These are phyloP conservation scores for Neoarthrinium moseri DNA, from an alignment of 2,329 filamentous ascomycete genomes.

Conservation along the genomic window DNA sequence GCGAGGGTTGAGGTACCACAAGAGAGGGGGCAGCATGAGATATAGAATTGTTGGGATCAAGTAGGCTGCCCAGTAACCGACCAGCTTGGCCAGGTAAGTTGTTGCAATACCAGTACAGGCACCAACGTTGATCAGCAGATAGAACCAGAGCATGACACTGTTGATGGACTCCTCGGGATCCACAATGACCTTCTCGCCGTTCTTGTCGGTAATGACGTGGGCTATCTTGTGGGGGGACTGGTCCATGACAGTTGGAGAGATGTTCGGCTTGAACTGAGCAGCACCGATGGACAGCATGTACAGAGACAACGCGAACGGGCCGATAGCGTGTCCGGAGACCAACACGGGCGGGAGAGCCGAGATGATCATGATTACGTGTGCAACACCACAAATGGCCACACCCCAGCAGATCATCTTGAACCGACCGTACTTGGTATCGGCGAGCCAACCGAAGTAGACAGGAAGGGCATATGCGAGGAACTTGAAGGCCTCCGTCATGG, in stretches of 20 bases:
- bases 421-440: slow-evolving; percentile 40
- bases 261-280: slow-evolving; percentile 69
- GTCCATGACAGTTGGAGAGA: slow-evolving; percentile 68
- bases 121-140: slow-evolving; percentile 53
- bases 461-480: slow-evolving; percentile 48
- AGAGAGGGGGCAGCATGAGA: slow-evolving; percentile 55
- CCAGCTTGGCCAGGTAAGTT: slow-evolving; percentile 48
- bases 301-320: slow-evolving; percentile 60
- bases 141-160: slow-evolving; percentile 65
- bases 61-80: slow-evolving; percentile 48
- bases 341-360: slow-evolving; percentile 35
- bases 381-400: slow-evolving; percentile 11
- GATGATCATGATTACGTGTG: slow-evolving; percentile 28
- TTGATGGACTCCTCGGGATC: slow-evolving; percentile 64
- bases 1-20: slow-evolving; percentile 55
- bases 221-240: slow-evolving; percentile 58
- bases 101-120: slow-evolving; percentile 49
- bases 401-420: slow-evolving; percentile 18
- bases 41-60: slow-evolving; percentile 50
- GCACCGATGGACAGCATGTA: slow-evolving; percentile 58
- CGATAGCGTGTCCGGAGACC: slow-evolving; percentile 44
- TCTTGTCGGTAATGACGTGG: slow-evolving; percentile 47
- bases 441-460: slow-evolving; percentile 38
- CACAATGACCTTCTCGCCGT: slow-evolving; percentile 63
- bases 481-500: slow-evolving; percentile 41